Percentiles rank a stretch among this genome's conserved stretches.
These are phyloP conservation scores for Beverwykella pulmonaria DNA, from an alignment of 495 filamentous ascomycete genomes.

Conservation along the genomic window DNA sequence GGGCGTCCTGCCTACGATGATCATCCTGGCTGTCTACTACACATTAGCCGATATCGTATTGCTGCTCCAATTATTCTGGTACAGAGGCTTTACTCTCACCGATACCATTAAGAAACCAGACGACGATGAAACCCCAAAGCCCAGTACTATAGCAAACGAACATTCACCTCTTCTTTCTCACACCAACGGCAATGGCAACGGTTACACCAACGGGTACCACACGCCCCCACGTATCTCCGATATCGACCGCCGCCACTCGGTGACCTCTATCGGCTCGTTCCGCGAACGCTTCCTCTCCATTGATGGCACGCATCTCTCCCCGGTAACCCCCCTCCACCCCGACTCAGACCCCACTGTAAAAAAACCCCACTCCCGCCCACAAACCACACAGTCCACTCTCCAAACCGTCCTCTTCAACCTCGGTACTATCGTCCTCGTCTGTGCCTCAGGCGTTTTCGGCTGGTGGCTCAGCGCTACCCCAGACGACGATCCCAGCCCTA, in stretches of 20 bases:
- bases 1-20: constrained; percentile 93
- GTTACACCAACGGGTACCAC: constrained; percentile 17
- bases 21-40: constrained; percentile 93
- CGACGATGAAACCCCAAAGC: not conserved
- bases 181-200: constrained; percentile 23
- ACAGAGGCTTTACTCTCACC: constrained; percentile 75
- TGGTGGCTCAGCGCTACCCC: constrained; percentile 70
- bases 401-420: constrained; percentile 71
- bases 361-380: constrained; percentile 48
- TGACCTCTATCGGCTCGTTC: constrained; percentile 40
- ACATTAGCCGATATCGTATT: constrained; percentile 91
- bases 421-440: constrained; percentile 74
- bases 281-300: constrained; percentile 54
- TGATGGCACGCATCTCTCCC: constrained; percentile 72
- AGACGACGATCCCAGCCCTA: constrained; percentile 36
- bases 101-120: constrained; percentile 51
- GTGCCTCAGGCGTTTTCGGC: constrained; percentile 76
- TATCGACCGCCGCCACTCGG: constrained; percentile 37
- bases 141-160: constrained; percentile 5
- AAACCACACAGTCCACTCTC: constrained; percentile 17
- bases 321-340: constrained; percentile 66
- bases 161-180: constrained; percentile 36
- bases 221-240: constrained; percentile 28
- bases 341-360: not conserved
- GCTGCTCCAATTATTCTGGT: constrained; percentile 88